These are phyloP conservation scores for Cucurbita pepo DNA, from an alignment of 306 rosid genomes.

Conservation along the genomic window DNA sequence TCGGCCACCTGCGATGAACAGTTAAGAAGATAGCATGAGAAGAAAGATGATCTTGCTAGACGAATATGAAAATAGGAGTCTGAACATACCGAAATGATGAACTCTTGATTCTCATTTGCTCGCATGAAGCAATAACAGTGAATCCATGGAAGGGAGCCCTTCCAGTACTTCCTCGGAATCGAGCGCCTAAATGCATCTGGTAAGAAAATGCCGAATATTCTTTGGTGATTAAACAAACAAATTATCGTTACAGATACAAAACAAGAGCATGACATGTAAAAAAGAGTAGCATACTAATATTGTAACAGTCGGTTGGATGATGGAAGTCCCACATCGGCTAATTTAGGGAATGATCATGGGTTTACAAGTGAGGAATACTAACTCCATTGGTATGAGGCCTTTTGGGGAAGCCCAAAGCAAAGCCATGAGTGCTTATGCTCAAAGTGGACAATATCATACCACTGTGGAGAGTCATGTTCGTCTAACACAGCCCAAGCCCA, in stretches of 20 bases:
- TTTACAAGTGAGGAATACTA: too few relatives aligned
- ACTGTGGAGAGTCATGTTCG: too few relatives aligned
- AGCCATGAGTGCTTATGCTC: too few relatives aligned
- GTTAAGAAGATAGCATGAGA: not conserved
- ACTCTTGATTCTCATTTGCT: constrained; percentile 59
- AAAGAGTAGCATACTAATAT: not conserved
- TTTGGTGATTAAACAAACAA: not conserved
- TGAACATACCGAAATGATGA: constrained; percentile 52
- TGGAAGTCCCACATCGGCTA: too few relatives aligned
- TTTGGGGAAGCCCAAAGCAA: too few relatives aligned
- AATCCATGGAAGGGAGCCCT: constrained; percentile 64
- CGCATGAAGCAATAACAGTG: constrained; percentile 94
- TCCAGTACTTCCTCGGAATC: constrained; percentile 56
- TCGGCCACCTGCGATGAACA: constrained; percentile 52
- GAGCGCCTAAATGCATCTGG: constrained; percentile 65
- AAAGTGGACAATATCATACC: too few relatives aligned
- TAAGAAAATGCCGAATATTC: not conserved
- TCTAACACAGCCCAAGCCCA: too few relatives aligned
- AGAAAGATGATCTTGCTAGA: not conserved
- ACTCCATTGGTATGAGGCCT: too few relatives aligned
- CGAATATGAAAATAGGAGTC: not conserved
- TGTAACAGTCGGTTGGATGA: too few relatives aligned
- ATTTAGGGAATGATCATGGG: too few relatives aligned
- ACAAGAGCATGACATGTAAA: not conserved
- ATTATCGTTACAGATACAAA: not conserved